Base-by-base conservation (phyloP, 2,329 filamentous ascomycete genomes). In the Colletotrichum australisinense region DNA sequence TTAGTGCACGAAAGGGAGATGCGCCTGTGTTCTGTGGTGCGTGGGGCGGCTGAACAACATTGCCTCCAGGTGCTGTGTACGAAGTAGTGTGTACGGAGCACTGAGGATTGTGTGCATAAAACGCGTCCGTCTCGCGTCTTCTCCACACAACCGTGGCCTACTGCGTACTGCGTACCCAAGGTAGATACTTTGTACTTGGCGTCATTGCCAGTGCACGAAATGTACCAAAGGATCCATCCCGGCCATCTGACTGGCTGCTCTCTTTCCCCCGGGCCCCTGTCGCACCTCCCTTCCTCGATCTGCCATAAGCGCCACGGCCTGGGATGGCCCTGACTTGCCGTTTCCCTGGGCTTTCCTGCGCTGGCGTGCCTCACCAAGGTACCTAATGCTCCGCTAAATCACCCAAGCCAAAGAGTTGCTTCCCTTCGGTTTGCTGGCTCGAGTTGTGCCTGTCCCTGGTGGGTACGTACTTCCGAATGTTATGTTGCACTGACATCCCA, bases 271-370 rank as follows among this genome's bases (percentile, higher is more conserved):
- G 14, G 14, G 6, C 19, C 60, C 70, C 70, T 70, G 70, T 73
- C 70, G 60, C 66, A 73, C 67, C 70, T 73, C 60, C 28, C 42
- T 55, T 59, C 67, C 65, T 64, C 58, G 69, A 72, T 72, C 69
- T 72, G 69, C 59, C 66, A 65, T 73, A 65, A 73, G 70, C 70
- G 70, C 67, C 60, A 52, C 22, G 55, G 55, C 70, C 42, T 73
- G 60, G 70, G 68, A 30, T 22, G 66, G 66, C 60, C 66, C 55
- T 69, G 70, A 57, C 66, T 73, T 69, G 42, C 32, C 38, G 55
- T 53, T 70, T 66, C 62, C 26, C 67, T 70, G 57, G 32, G 14
- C 24, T 59, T 52, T 62, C 64, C 53, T 68, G 65, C 64, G 57
- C 68, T 69, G 70, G 70, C 55, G 70, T 55, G 38, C 56, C 62